Evolutionary conservation across 139 green algal species (phyloP).

Genomic region (Chlamydomonas applanata): DNA sequence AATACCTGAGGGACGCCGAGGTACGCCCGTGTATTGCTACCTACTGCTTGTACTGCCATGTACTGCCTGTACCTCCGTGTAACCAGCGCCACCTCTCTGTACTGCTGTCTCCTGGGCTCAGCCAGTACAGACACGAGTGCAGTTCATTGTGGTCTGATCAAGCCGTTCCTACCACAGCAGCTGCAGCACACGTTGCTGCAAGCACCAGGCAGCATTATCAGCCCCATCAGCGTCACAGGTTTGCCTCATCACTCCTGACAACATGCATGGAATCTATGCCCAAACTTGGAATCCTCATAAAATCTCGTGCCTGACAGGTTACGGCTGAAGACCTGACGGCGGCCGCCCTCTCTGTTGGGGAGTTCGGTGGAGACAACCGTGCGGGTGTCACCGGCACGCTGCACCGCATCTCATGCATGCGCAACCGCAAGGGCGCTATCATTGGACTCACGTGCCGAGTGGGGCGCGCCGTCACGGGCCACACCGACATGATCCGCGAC

Average conservation of each 20-base stretch:
- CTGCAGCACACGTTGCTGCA: not conserved
- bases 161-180: too few relatives aligned
- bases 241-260: not conserved
- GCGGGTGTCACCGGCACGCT: constrained; percentile 89
- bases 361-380: constrained; percentile 86
- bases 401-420: constrained; percentile 91
- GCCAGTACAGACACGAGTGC: too few relatives aligned
- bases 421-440: constrained; percentile 76
- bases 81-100: too few relatives aligned
- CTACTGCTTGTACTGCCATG: too few relatives aligned
- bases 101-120: too few relatives aligned
- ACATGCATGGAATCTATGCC: too few relatives aligned
- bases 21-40: too few relatives aligned
- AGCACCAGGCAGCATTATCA: not conserved
- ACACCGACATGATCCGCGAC: constrained; percentile 93
- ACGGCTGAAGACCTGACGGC: constrained; percentile 62
- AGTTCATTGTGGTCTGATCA: too few relatives aligned
- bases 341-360: constrained; percentile 46
- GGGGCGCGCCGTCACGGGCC: constrained; percentile 87
- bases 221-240: not conserved
- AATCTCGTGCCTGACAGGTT: constrained; percentile 28
- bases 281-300: too few relatives aligned
- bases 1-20: constrained; percentile 47
- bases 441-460: constrained; percentile 95
- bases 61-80: too few relatives aligned